phyloP scores from a whole-genome alignment of 345 rosid species.

The Reutealis trisperma region DNA sequence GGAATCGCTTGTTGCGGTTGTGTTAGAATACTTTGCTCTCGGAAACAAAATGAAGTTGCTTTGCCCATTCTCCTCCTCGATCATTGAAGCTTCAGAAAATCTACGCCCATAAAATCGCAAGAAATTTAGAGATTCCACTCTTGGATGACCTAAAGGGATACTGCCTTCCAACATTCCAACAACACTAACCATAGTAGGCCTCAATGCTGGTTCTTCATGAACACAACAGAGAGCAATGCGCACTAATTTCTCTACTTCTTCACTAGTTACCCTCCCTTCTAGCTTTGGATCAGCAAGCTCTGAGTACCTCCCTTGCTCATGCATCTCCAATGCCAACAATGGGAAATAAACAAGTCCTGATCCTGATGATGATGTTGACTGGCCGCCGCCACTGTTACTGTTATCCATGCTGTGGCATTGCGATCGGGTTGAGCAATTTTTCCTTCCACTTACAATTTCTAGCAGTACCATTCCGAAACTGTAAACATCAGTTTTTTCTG shows the following conservation, averaged over 20 bases:
- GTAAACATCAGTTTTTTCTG: constrained; percentile 33
- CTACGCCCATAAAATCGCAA: constrained; percentile 78
- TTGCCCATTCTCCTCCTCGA: constrained; percentile 42
- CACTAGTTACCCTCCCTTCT: constrained; percentile 65
- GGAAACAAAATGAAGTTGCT: constrained; percentile 32
- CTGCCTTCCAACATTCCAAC: constrained; percentile 39
- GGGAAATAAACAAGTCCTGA: constrained; percentile 61
- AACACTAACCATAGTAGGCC: constrained; percentile 27
- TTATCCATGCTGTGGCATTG: constrained; percentile 19
- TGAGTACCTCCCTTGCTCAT: constrained; percentile 48
- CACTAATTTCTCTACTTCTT: constrained; percentile 26
- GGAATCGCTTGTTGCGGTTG: constrained; percentile 40
- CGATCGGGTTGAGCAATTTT: constrained; percentile 21
- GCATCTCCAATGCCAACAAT: constrained; percentile 70
- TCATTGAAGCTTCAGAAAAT: constrained; percentile 71
- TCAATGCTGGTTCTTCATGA: constrained; percentile 27
- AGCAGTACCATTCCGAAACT: constrained; percentile 33
- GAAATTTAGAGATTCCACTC: constrained; percentile 77
- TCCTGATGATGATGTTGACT: constrained; percentile 22
- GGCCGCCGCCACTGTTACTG: constrained; percentile 21
- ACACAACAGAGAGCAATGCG: constrained; percentile 28
- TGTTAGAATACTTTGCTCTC: constrained; percentile 36
- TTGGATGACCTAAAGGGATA: constrained; percentile 57
- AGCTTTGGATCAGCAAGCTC: constrained; percentile 83
- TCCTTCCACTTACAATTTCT: constrained; percentile 33